Evolutionary conservation across 306 rosid genomes (phyloP), one percentile per base, ranked within the genome.

Genomic region (Acacia crassicarpa): DNA sequence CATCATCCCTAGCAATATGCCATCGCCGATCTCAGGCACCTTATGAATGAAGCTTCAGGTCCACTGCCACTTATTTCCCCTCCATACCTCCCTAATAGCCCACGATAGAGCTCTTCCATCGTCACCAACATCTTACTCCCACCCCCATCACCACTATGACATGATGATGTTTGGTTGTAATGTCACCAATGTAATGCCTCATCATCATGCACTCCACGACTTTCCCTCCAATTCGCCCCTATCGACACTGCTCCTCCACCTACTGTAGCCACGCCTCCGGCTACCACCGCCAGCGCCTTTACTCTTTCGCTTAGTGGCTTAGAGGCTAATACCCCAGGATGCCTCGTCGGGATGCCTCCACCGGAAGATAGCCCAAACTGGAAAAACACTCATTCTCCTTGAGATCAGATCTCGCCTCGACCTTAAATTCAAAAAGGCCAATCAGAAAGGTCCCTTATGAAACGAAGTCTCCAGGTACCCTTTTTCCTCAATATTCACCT

Each of bases 361-460:
- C 94, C 0, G 94, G 97, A 6, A 77, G 99, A 78, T 93, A 97
- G 98, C 98, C 98, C 6, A 87, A 98, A 49, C 98, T n/a, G n/a
- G 94, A 45, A 98, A 96, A 86, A 96, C 99, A 22, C 99, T 96
- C 27, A 93, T 94, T 74, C 97, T 96, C 78, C 91, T 96, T 82
- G 97, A 96, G 83, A 88, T 96, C 92, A 94, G 99, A 88, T 93
- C 99, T 83, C 90, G 97, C 15, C 97, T 96, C n/a, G 93, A 96
- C 88, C 83, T 89, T 78, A 92, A 93, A 86, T 96, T 96, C 86
- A 96, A 94, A 85, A 97, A 96, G 74, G 98, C 98, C 40, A 96
- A 90, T 83, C 97, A 96, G 48, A 96, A 96, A 72, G 99, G 98
- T 5, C 99, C 99, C 54, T 90, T 96, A 4, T 96, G 99, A 98